Conservation (phyloP, 2,329 filamentous ascomycete species). For the Capronia coronata region DNA sequence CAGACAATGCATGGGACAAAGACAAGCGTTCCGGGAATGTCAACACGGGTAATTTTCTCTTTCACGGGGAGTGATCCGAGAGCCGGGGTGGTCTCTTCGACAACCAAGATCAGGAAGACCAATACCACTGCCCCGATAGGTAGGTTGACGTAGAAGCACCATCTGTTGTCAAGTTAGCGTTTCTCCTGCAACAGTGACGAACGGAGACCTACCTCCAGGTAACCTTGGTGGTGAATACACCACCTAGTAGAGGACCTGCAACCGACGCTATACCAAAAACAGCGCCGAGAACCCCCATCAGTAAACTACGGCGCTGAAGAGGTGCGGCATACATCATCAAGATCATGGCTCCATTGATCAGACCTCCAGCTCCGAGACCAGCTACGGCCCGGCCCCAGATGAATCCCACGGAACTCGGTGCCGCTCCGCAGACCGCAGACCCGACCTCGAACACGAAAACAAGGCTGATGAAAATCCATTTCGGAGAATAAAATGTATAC, state of each 20-base stretch:
- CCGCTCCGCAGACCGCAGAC: slow-evolving; percentile 36
- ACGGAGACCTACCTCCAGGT: slow-evolving; percentile 38
- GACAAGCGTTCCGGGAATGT: slow-evolving; percentile 38
- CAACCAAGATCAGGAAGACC: slow-evolving; percentile 27
- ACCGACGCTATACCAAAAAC: slow-evolving; percentile 38
- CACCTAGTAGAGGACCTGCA: slow-evolving; percentile 40
- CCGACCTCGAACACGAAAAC: slow-evolving; percentile 40
- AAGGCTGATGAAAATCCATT: slow-evolving; percentile 39
- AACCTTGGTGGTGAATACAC: slow-evolving; percentile 35
- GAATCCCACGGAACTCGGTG: slow-evolving; percentile 35
- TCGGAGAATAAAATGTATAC: slow-evolving; percentile 40
- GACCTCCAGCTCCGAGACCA: slow-evolving; percentile 36
- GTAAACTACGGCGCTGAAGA: slow-evolving; percentile 35
- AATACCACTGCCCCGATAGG: slow-evolving; percentile 38
- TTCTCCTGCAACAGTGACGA: slow-evolving; percentile 29
- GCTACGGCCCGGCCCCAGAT: slow-evolving; percentile 39
- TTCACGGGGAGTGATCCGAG: background rate
- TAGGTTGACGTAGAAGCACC: slow-evolving; percentile 47
- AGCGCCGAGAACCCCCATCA: slow-evolving; percentile 35
- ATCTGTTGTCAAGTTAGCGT: background rate
- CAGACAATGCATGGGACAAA: slow-evolving; percentile 42
- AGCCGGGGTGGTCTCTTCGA: slow-evolving; percentile 22
- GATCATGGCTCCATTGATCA: slow-evolving; percentile 38
- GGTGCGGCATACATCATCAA: slow-evolving; percentile 38
- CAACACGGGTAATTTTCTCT: slow-evolving; percentile 12